Conservation (phyloP, 768 basidiomycete genomes). For the Auricularia cornea region DNA sequence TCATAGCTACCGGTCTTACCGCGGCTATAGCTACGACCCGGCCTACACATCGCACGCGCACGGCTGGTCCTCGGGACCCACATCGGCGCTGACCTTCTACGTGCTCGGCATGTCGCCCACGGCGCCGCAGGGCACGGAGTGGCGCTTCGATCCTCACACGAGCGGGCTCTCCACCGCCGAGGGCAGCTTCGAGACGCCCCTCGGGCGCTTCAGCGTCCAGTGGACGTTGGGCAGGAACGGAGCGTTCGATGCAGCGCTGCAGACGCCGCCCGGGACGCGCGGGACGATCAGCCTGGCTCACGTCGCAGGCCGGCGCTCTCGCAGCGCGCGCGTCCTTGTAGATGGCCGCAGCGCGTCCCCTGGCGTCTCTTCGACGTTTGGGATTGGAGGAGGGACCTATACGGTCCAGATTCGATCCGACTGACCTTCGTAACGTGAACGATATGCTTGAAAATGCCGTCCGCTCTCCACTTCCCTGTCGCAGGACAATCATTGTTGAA, state of each 20-base stretch:
- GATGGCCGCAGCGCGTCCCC: neutral
- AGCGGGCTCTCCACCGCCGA: constrained; percentile 34
- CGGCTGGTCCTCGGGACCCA: constrained; percentile 53
- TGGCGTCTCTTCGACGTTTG: neutral
- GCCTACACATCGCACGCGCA: constrained; percentile 54
- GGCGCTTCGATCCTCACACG: constrained; percentile 38
- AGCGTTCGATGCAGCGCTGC: constrained; percentile 16
- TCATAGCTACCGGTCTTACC: constrained; percentile 40
- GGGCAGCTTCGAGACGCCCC: constrained; percentile 45
- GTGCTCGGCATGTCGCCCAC: constrained; percentile 46
- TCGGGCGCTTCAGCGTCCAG: constrained; percentile 42
- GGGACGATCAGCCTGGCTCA: constrained; percentile 20
- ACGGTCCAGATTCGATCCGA: neutral
- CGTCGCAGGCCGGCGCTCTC: neutral
- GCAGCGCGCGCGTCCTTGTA: neutral
- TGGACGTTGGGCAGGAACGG: constrained; percentile 27
- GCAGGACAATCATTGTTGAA: too few species aligned
- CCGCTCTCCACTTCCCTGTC: too few species aligned
- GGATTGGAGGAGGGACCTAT: neutral
- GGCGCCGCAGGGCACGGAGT: constrained; percentile 37
- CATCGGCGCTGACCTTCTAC: constrained; percentile 48
- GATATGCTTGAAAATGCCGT: too few species aligned
- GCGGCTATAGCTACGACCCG: constrained; percentile 49
- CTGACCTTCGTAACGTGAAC: too few species aligned
- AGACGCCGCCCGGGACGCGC: constrained; percentile 23